phyloP scores from a whole-genome alignment of 768 basidiomycete species.

The Mycena epipterygia region DNA sequence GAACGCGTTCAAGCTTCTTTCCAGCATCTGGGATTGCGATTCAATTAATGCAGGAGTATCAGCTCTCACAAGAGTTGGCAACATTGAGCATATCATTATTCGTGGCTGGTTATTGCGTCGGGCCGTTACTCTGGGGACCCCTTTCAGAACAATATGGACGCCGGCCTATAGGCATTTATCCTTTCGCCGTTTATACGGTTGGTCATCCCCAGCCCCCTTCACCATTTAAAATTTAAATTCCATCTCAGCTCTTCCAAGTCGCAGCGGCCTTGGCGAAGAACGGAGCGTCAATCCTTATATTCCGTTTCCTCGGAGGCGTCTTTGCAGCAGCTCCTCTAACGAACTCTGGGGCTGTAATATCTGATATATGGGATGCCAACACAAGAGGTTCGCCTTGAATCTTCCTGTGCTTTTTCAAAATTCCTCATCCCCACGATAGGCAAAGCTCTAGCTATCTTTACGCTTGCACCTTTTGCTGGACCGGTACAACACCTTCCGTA shows the following conservation, averaged over 20 bases:
- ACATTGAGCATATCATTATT: constrained; percentile 73
- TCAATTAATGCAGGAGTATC: constrained; percentile 60
- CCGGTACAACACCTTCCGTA: constrained; percentile 45
- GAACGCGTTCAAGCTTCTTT: not conserved
- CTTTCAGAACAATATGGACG: constrained; percentile 69
- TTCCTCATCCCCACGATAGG: constrained; percentile 38
- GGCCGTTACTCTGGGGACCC: constrained; percentile 59
- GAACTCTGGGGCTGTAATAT: constrained; percentile 74
- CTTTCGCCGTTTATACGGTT: constrained; percentile 70
- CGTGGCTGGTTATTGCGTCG: constrained; percentile 77
- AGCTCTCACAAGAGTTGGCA: constrained; percentile 64
- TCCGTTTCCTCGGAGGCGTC: constrained; percentile 78
- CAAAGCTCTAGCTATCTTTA: constrained; percentile 75
- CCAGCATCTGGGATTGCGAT: constrained; percentile 62
- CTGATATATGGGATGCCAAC: constrained; percentile 74
- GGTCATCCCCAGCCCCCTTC: constrained; percentile 32
- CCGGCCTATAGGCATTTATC: constrained; percentile 67
- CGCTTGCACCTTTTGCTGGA: constrained; percentile 76
- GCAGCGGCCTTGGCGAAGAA: constrained; percentile 74
- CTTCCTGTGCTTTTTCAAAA: not conserved
- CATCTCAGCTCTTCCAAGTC: constrained; percentile 67
- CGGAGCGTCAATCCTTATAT: constrained; percentile 72
- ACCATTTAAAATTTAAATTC: not conserved
- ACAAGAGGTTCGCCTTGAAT: constrained; percentile 52
- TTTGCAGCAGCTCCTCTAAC: constrained; percentile 80